Conservation (phyloP, 2,329 filamentous ascomycete species). For the Diaporthe citri region DNA sequence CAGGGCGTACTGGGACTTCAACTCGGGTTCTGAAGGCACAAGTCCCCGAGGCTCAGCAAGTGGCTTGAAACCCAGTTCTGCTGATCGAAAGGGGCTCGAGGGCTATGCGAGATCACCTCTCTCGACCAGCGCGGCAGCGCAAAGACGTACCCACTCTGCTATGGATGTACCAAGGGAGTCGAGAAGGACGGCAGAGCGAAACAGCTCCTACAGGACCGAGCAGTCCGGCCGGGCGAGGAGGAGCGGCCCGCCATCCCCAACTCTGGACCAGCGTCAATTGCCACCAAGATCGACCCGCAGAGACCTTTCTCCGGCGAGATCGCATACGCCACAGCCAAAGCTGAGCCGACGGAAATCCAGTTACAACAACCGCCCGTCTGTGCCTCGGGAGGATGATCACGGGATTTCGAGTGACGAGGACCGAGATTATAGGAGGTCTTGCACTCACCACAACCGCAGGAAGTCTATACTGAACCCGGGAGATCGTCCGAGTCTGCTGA, state of each 20-base stretch:
- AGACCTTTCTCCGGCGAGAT: constrained; percentile 49
- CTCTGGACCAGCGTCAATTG: constrained; percentile 46
- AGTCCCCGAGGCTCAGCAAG: constrained; percentile 35
- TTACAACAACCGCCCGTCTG: constrained; percentile 45
- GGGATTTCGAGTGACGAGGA: constrained; percentile 57
- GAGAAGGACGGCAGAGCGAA: constrained; percentile 37
- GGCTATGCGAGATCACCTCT: constrained; percentile 36
- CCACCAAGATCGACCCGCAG: constrained; percentile 47
- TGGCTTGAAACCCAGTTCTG: constrained; percentile 33
- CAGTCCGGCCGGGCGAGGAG: constrained; percentile 34
- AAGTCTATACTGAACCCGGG: constrained; percentile 54
- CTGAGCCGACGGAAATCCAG: constrained; percentile 47
- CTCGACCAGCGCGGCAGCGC: constrained; percentile 39
- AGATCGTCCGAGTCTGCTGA: constrained; percentile 44
- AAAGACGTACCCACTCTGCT: constrained; percentile 51
- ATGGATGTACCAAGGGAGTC: constrained; percentile 42
- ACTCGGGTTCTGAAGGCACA: constrained; percentile 36
- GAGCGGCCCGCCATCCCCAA: constrained; percentile 32
- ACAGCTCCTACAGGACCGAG: constrained; percentile 40
- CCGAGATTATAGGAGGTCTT: constrained; percentile 45
- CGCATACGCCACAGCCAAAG: constrained; percentile 42
- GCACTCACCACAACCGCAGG: constrained; percentile 48
- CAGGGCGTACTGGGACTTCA: constrained; percentile 54
- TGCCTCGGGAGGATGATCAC: constrained; percentile 47
- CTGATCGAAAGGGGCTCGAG: constrained; percentile 40